Base-by-base conservation (phyloP, 805 yeast species). In the Ascoidea rubescens region DNA sequence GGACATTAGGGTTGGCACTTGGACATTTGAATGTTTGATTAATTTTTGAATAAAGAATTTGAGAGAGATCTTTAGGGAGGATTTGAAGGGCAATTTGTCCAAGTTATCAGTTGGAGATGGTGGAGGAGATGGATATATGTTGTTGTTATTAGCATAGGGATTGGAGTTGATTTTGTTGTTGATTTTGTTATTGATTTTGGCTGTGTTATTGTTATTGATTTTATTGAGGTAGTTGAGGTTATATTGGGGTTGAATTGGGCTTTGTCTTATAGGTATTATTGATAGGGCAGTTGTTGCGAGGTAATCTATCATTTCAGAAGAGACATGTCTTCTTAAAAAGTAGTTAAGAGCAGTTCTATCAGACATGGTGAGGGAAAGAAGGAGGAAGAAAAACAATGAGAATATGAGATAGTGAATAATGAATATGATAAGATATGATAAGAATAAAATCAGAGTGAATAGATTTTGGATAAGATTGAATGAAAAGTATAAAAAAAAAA, bases 1-100 rank as follows among this genome's bases (percentile, higher is more conserved):
- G 12, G 87, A 73, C 77, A 85, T 75, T 58, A 85, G 70, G 16
- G 90, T 84, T 45, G 90, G 88, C 2, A 89, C 81, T 65, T 84
- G 81, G n/a, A 85, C 88, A 60, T 83, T 83, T 33, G 89, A 81
- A 69, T 82, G 77, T 62, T 85, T 74, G 45, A 85, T 87, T 62
- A 85, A 69, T 59, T 74, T 79, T 54, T 84, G 77, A 60, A 85
- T 80, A 67, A 85, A 85, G 0, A 86, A 78, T 82, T 79, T 81
- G 57, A 85, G 71, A 5, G 89, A 82, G 10, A 91, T 90, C 51
- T 37, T 37, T 10, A 28, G 10, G n/a, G 8, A 10, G 10, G 47
- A 14, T 37, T 10, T 37, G 14, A 37, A 37, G 14, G 43, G 43
- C 8, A 70, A 51, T 2, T 58, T 56, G 32, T 55, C 54, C 6